phyloP scores from a whole-genome alignment of 177 flowering plant species.

The Vitis hybrid region DNA sequence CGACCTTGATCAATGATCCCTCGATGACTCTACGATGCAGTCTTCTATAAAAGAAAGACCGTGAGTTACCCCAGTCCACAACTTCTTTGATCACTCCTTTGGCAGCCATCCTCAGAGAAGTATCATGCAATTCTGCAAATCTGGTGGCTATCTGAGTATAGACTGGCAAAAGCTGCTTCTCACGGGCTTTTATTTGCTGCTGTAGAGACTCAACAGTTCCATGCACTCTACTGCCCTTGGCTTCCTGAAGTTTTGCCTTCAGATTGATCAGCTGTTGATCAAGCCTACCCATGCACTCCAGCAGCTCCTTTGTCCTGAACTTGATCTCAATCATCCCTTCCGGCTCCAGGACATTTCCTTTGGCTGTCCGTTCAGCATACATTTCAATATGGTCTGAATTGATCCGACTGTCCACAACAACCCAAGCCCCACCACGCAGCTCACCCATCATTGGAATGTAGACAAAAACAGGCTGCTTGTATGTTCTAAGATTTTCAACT shows the following conservation, averaged over 20 bases:
- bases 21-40: slow-evolving; percentile 73
- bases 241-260: slow-evolving; percentile 61
- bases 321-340: slow-evolving; percentile 98
- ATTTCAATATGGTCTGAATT: slow-evolving; percentile 94
- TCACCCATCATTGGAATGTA: slow-evolving; percentile 98
- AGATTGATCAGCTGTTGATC: slow-evolving; percentile 67
- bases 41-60: slow-evolving; percentile 79
- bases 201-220: slow-evolving; percentile 45
- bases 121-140: slow-evolving; percentile 96
- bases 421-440: slow-evolving; percentile 99
- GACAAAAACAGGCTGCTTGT: slow-evolving; percentile 91
- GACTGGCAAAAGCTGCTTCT: slow-evolving; percentile 82
- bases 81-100: slow-evolving; percentile 86
- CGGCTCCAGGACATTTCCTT: slow-evolving; percentile 97
- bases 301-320: slow-evolving; percentile 73
- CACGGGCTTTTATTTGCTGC: slow-evolving; percentile 72
- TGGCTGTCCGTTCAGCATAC: slow-evolving; percentile 94
- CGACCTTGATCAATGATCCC: slow-evolving; percentile 52
- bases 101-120: slow-evolving; percentile 94
- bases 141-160: slow-evolving; percentile 95
- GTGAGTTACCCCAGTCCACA: slow-evolving; percentile 70
- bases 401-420: slow-evolving; percentile 88
- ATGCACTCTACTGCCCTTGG: slow-evolving; percentile 30
- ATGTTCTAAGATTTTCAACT: slow-evolving; percentile 95
- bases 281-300: slow-evolving; percentile 96